These are phyloP conservation scores for Mortierella sp. DNA, from an alignment of 371 early-diverging fungal genomes.

Conservation along the genomic window DNA sequence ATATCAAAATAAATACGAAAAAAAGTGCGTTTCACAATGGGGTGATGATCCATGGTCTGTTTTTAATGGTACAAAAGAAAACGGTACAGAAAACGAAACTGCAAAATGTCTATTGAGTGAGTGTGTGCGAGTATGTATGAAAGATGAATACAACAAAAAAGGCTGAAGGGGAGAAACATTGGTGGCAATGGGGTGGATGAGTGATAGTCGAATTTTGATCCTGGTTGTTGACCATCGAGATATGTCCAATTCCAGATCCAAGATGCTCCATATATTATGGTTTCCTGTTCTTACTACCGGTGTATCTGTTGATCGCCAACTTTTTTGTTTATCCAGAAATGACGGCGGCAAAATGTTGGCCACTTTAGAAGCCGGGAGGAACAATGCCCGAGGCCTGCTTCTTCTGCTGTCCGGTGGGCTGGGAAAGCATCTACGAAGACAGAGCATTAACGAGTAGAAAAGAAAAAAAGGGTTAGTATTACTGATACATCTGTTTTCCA, in stretches of 20 bases:
- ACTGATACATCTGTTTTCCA: neutral
- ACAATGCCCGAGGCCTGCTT: conserved; percentile 52
- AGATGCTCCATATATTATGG: neutral
- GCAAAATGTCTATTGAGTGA: conserved; percentile 9
- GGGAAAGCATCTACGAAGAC: conserved; percentile 21
- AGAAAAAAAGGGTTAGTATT: neutral
- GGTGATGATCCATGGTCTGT: conserved; percentile 15
- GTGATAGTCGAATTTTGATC: neutral
- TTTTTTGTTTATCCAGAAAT: neutral
- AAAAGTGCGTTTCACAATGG: neutral
- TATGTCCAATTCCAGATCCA: neutral
- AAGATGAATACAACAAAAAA: conserved; percentile 10
- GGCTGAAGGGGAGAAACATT: neutral
- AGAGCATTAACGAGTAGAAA: neutral
- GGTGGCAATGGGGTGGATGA: neutral
- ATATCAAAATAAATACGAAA: conserved; percentile 6
- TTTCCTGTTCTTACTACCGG: neutral
- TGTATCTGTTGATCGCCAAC: neutral
- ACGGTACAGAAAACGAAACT: conserved; percentile 17
- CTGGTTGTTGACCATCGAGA: neutral
- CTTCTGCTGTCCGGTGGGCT: conserved; percentile 39
- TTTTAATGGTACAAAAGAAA: conserved; percentile 31
- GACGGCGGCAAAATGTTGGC: neutral
- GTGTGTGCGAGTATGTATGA: conserved; percentile 1
- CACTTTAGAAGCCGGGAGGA: conserved; percentile 51